Conservation (phyloP, 345 rosid genomes). For the Eucalyptus regnans region DNA sequence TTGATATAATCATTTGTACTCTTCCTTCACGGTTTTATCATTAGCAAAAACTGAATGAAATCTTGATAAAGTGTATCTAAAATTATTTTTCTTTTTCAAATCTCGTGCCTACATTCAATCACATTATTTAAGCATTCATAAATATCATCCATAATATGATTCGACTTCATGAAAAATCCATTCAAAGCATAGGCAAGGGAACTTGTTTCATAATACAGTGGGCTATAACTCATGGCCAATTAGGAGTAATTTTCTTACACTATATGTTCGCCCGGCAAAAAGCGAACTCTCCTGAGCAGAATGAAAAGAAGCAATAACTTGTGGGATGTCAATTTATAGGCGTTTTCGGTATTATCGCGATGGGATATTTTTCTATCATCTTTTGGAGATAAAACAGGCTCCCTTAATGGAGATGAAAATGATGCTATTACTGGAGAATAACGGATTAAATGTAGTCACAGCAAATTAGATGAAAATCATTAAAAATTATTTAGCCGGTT, state of each 20-base stretch:
- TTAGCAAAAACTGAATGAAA: not conserved
- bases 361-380: no score
- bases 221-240: not conserved
- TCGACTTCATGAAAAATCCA: not conserved
- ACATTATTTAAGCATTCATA: not conserved
- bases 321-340: no score
- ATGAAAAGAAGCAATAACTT: no score
- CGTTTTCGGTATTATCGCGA: no score
- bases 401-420: no score
- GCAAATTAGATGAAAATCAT: no score
- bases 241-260: not conserved
- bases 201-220: not conserved
- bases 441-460: no score
- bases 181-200: not conserved
- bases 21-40: not conserved
- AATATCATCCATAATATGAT: not conserved
- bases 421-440: no score
- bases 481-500: no score
- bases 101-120: not conserved
- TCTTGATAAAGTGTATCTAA: not conserved
- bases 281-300: no score
- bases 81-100: not conserved
- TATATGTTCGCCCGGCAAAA: no score
- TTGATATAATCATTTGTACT: not conserved
- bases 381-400: no score